A percentile compares a stretch with the other conserved stretches of the same genome.
phyloP scores from a whole-genome alignment of 495 filamentous ascomycete species.

The Bacidia rubella region DNA sequence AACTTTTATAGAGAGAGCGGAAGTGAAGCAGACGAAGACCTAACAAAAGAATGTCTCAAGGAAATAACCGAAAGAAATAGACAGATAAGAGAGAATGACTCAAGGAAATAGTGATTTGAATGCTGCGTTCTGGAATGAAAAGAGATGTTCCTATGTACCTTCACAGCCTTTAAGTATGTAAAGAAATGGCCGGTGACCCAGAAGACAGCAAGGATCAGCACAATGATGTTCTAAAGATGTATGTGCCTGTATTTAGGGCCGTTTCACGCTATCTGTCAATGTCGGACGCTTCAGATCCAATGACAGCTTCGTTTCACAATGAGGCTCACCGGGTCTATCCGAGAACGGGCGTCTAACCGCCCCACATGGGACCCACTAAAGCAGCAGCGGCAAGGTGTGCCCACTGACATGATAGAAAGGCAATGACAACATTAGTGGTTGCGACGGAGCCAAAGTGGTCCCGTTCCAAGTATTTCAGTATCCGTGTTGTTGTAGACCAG shows the following conservation, averaged over 20 bases:
- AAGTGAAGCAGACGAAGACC: not conserved
- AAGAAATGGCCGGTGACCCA: not conserved
- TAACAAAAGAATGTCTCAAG: slow-evolving; percentile 18
- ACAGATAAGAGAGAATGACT: slow-evolving; percentile 13
- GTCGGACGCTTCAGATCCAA: slow-evolving; percentile 11
- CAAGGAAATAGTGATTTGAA: slow-evolving; percentile 10
- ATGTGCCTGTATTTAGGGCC: not conserved
- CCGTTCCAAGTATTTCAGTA: not conserved
- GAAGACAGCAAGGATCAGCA: not conserved
- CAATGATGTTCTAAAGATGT: slow-evolving; percentile 15
- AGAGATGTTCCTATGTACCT: slow-evolving; percentile 11
- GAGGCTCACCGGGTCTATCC: slow-evolving; percentile 18
- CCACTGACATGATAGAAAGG: not conserved
- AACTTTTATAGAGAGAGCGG: not conserved
- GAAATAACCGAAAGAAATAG: slow-evolving; percentile 13
- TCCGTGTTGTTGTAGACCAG: too few relatives aligned
- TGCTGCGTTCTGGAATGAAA: slow-evolving; percentile 9
- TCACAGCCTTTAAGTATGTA: slow-evolving; percentile 13
- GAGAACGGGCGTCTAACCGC: not conserved
- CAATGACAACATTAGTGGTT: not conserved
- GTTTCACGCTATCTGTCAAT: slow-evolving; percentile 13
- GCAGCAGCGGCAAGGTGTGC: not conserved
- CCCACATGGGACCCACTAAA: too few relatives aligned
- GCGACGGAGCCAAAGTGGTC: not conserved
- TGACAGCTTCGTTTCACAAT: slow-evolving; percentile 8